Evolutionary conservation across 345 rosid species (phyloP).

Genomic region (Passiflora organensis): DNA sequence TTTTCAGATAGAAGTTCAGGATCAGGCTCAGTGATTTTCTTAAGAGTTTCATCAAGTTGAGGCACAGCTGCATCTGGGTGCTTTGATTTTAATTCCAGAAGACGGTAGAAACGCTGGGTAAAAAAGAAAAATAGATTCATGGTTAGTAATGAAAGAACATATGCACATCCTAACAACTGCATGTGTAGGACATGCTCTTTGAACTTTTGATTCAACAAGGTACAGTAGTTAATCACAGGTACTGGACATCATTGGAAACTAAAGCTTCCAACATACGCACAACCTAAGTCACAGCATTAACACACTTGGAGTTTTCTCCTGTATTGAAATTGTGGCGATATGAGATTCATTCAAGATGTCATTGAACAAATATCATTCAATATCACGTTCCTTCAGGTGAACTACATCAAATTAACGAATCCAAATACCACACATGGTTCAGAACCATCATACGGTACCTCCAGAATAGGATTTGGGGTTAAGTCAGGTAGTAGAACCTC

Average conservation of each 20-base stretch:
- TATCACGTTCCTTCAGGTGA: too few relatives aligned
- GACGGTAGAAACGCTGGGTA: conserved; percentile 58
- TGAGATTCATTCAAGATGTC: too few relatives aligned
- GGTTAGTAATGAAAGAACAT: too few relatives aligned
- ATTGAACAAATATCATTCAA: too few relatives aligned
- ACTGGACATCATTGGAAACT: too few relatives aligned
- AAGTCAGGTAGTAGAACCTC: conserved; percentile 73
- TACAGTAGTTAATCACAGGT: too few relatives aligned
- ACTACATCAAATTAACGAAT: background rate
- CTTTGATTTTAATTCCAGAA: conserved; percentile 75
- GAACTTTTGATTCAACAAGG: too few relatives aligned
- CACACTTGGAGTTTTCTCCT: background rate
- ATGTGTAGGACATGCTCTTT: too few relatives aligned
- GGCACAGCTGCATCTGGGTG: conserved; percentile 68
- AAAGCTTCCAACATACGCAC: background rate
- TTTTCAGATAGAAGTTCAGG: conserved; percentile 45
- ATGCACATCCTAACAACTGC: too few relatives aligned
- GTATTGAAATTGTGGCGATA: background rate
- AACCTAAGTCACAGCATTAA: background rate
- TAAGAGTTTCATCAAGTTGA: conserved; percentile 66
- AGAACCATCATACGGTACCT: conserved; percentile 38
- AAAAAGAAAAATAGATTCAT: background rate
- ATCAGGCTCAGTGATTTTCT: conserved; percentile 65
- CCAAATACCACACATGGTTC: too few relatives aligned
- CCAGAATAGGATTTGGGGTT: conserved; percentile 82